phyloP scores from a whole-genome alignment of 306 rosid genomes.

The Myrica gale region DNA sequence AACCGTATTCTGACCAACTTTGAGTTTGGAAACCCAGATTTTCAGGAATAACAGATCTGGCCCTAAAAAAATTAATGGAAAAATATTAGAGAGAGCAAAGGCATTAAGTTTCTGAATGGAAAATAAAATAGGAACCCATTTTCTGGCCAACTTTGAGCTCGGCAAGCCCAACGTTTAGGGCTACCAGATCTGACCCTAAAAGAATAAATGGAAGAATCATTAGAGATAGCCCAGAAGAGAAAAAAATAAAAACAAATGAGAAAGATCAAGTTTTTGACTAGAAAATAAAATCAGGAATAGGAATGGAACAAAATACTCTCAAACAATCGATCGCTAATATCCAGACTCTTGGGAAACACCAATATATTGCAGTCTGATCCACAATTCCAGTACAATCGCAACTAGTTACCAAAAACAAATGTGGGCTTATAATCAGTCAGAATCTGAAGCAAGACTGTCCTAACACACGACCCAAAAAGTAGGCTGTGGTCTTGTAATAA shows the following conservation, averaged over 20 bases:
- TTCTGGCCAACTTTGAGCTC: neutral
- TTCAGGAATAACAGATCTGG: neutral
- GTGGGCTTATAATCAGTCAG: neutral
- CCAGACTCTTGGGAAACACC: neutral
- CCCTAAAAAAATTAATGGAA: neutral
- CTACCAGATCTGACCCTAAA: neutral
- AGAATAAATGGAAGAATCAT: neutral
- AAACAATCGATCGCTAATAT: neutral
- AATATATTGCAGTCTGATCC: neutral
- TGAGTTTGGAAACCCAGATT: neutral
- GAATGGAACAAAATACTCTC: neutral
- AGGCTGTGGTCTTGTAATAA: neutral
- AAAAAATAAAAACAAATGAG: neutral
- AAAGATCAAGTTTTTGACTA: neutral
- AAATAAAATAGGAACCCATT: neutral
- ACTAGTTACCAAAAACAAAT: neutral
- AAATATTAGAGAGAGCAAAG: neutral
- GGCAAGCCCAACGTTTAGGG: neutral
- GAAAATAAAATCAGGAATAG: constrained; percentile 7
- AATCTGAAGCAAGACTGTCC: neutral
- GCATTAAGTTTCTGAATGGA: neutral
- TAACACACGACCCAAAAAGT: neutral
- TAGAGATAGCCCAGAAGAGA: neutral
- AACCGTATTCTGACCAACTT: neutral
- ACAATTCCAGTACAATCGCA: neutral